A percentile compares a stretch with the other conserved stretches of the same genome.
phyloP scores from a whole-genome alignment of 805 yeast species.

The Vanderwaltozyma yarrowii region DNA sequence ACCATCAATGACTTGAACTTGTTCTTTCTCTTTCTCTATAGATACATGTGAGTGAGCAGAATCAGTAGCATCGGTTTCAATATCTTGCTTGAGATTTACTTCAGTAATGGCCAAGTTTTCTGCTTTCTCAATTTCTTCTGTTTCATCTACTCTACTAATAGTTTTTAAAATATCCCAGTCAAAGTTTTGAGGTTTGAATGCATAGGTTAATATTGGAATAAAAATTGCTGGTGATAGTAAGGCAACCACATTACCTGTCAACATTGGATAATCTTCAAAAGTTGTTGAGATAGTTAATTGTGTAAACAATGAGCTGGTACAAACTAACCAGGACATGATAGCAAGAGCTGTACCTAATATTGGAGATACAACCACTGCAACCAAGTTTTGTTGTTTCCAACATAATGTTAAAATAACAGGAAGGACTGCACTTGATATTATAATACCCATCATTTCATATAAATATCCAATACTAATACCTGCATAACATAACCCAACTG shows the following conservation, averaged over 20 bases:
- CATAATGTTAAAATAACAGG: conserved; percentile 61
- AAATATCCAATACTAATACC: conserved; percentile 80
- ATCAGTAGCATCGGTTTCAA: neutral
- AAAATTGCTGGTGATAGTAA: conserved; percentile 59
- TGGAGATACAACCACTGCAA: conserved; percentile 70
- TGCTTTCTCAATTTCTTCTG: conserved; percentile 41
- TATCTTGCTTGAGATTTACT: too few relatives aligned
- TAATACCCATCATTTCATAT: conserved; percentile 82
- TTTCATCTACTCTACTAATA: conserved; percentile 62
- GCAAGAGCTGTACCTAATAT: conserved; percentile 67
- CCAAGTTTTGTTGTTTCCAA: conserved; percentile 52
- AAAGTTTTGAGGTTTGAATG: conserved; percentile 60
- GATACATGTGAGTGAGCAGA: neutral
- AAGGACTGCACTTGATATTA: conserved; percentile 76
- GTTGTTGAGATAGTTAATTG: conserved; percentile 41
- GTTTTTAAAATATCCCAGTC: conserved; percentile 56
- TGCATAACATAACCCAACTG: conserved; percentile 74
- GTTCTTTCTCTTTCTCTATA: conserved; percentile 2
- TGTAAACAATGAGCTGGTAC: conserved; percentile 37
- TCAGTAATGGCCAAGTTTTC: conserved; percentile 16
- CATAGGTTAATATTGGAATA: conserved; percentile 53
- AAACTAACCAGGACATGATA: conserved; percentile 55
- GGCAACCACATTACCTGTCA: conserved; percentile 81
- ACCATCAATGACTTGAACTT: conserved; percentile 1
- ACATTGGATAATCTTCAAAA: conserved; percentile 83